Base-by-base conservation (phyloP, 768 basidiomycete genomes). In the Butyriboletus loyo region DNA sequence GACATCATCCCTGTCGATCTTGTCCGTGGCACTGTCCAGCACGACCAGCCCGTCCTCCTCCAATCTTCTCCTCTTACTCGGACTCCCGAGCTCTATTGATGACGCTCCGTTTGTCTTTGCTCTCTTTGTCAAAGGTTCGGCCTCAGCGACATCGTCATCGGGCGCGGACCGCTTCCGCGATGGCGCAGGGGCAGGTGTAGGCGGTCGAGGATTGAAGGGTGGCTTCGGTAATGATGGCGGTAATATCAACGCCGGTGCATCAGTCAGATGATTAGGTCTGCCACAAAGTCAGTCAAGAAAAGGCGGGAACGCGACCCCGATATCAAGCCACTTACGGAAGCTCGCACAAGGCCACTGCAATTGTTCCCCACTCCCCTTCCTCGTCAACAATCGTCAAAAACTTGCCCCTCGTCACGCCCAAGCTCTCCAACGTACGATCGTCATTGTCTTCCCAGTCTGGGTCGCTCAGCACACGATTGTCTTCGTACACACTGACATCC, bases 381-480 rank as follows among this genome's bases (percentile, higher is more conserved):
- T 97, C 94, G 66, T 98, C 94, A 5, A 85, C 85, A 31, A 98
- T 87, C 5, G 85, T 84, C 63, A 98, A 64, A 73, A 97, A 96
- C 72, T 86, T 94, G 37, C 95, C 93, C 49, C 86, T 73, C 0
- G 79, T 82, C 30, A 96, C 83, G 42, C 82, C 87, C 49, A 98
- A 64, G 58, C 90, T 89, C 57, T 84, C 88, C 58, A 99, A 66
- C 42, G 91, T 92, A 55, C 87, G 78, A 3, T 81, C 86, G 54
- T 81, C 66, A 61, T 98, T 98, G 61, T 98, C 95, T 41, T 92
- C 87, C 79, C 89, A 96, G 64, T 98, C 96, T 7, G 92, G 92
- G 63, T 98, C 97, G 57, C 84, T 87, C 50, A 99, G 72, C 40
- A 99, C 71, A 39, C 94, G 78, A 60, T 87, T 86, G 42, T 89